phyloP scores from a whole-genome alignment of 2,329 filamentous ascomycete genomes.

The Cladophialophora carrionii region DNA sequence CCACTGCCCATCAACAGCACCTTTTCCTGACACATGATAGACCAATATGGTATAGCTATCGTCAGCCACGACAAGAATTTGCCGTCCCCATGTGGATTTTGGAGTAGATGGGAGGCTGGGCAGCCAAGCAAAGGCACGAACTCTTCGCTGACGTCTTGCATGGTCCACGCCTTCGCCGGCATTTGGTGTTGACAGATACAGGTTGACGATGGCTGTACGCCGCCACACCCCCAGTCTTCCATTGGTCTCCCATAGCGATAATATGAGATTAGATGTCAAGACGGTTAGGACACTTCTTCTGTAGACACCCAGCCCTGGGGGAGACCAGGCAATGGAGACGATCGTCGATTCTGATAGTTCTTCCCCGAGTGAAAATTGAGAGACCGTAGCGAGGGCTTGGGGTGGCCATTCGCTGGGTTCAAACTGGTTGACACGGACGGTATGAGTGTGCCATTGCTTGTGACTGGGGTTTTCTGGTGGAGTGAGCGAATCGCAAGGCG shows the following conservation, averaged over 20 bases:
- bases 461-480: slow-evolving; percentile 32
- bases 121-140: slow-evolving; percentile 51
- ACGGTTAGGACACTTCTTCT: slow-evolving; percentile 59
- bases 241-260: slow-evolving; percentile 60
- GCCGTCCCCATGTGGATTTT: slow-evolving; percentile 42
- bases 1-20: slow-evolving; percentile 28
- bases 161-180: slow-evolving; percentile 32
- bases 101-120: slow-evolving; percentile 24
- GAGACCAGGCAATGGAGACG: slow-evolving; percentile 59
- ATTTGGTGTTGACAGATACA: slow-evolving; percentile 44
- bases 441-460: slow-evolving; percentile 45
- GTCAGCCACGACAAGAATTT: slow-evolving; percentile 46
- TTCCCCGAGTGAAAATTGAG: slow-evolving; percentile 60
- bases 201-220: slow-evolving; percentile 58
- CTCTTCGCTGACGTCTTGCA: slow-evolving; percentile 41
- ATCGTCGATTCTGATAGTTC: slow-evolving; percentile 60
- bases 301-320: slow-evolving; percentile 59
- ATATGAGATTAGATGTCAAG: slow-evolving; percentile 59
- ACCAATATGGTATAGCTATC: slow-evolving; percentile 39
- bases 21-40: slow-evolving; percentile 29
- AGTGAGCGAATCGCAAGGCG: slow-evolving; percentile 39
- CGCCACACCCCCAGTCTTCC: slow-evolving; percentile 56
- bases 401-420: slow-evolving; percentile 54
- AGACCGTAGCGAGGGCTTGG: slow-evolving; percentile 52
- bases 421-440: slow-evolving; percentile 58